Evolutionary conservation across 106 monocot species (phyloP).

Genomic region (Chionographis japonica): DNA sequence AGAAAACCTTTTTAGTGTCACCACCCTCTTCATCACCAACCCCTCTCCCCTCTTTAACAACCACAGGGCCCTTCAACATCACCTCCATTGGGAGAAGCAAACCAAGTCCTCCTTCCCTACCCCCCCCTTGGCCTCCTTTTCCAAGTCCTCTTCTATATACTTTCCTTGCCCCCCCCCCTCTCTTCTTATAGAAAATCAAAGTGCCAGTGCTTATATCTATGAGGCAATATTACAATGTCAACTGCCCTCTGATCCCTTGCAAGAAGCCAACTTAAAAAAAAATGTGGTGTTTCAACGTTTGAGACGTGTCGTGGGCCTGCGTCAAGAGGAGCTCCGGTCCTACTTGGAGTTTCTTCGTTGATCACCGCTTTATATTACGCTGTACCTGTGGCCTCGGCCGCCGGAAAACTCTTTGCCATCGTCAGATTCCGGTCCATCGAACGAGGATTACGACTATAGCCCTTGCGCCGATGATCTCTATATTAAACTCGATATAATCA

Average conservation of each 20-base stretch:
- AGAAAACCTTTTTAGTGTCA: background rate
- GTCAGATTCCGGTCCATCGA: background rate
- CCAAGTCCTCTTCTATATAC: background rate
- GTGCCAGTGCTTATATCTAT: background rate
- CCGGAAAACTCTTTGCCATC: too few species aligned
- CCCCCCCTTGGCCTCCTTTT: background rate
- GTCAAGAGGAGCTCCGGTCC: background rate
- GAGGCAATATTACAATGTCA: background rate
- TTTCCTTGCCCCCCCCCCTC: conserved; percentile 5
- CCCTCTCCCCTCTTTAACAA: conserved; percentile 13
- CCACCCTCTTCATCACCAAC: conserved; percentile 1
- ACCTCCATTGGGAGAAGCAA: conserved; percentile 7
- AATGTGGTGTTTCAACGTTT: conserved; percentile 21
- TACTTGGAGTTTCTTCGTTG: background rate
- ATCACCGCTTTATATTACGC: background rate
- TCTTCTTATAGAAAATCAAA: conserved; percentile 12
- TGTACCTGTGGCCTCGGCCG: background rate
- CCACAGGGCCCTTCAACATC: conserved; percentile 7
- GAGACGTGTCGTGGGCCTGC: conserved; percentile 7
- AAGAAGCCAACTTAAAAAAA: conserved; percentile 6
- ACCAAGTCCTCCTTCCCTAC: background rate
- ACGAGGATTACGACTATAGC: too few species aligned
- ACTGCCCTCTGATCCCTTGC: background rate
- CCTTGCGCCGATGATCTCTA: too few species aligned
- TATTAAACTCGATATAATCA: too few species aligned